These are phyloP conservation scores for Coemansia sp. DNA, from an alignment of 192 early-diverging fungal species.

Conservation along the genomic window DNA sequence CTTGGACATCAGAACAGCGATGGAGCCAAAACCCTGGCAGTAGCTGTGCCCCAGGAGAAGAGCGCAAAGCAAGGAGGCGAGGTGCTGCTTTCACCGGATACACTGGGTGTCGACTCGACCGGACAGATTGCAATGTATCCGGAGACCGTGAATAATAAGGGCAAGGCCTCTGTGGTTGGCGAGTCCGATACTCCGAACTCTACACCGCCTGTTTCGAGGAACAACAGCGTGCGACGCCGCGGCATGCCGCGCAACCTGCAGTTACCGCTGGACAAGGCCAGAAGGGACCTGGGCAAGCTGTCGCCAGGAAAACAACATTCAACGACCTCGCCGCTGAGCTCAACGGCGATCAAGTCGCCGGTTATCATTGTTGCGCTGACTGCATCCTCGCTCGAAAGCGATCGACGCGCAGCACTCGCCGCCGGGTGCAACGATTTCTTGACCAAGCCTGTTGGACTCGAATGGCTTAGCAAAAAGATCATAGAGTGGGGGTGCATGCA, in stretches of 20 bases:
- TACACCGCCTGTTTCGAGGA: background rate
- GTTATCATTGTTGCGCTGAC: conserved; percentile 90
- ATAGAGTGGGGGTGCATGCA: conserved; percentile 94
- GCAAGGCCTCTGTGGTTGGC: background rate
- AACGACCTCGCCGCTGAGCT: conserved; percentile 33
- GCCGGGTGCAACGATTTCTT: conserved; percentile 92
- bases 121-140: conserved; percentile 41
- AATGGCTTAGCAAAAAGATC: conserved; percentile 85
- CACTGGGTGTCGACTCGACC: conserved; percentile 5
- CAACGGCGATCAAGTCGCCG: conserved; percentile 54
- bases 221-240: conserved; percentile 4
- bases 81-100: conserved; percentile 19
- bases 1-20: background rate
- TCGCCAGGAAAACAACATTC: conserved; percentile 6
- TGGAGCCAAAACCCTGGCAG: background rate
- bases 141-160: background rate
- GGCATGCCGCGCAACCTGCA: conserved; percentile 14
- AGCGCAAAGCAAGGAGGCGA: background rate
- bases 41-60: background rate
- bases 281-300: conserved; percentile 22
- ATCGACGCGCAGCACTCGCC: conserved; percentile 70
- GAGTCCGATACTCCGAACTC: background rate
- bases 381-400: conserved; percentile 69
- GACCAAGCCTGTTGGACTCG: conserved; percentile 80
- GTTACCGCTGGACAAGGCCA: conserved; percentile 44